These are phyloP conservation scores for Penicillium sp. DNA, from an alignment of 2,329 filamentous ascomycete species.

Conservation along the genomic window DNA sequence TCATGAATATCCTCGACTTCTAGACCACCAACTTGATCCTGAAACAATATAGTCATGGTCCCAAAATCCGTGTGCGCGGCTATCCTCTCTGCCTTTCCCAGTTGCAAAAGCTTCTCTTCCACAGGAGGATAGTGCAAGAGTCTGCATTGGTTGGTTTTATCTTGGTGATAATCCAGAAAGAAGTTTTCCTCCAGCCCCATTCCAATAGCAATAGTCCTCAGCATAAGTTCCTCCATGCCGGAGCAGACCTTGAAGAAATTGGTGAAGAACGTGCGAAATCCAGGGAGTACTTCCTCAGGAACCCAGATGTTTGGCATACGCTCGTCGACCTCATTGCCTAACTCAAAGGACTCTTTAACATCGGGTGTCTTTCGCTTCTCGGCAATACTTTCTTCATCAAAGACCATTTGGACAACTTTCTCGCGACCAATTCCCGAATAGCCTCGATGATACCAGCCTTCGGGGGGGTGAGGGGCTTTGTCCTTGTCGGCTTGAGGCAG, in stretches of 20 bases:
- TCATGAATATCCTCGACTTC: conserved; percentile 8
- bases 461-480: conserved; percentile 5
- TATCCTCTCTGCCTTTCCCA: conserved; percentile 7
- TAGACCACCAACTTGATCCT: conserved; percentile 19
- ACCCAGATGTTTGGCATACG: conserved; percentile 53
- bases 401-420: conserved; percentile 8
- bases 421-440: conserved; percentile 8
- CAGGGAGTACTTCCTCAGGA: conserved; percentile 47
- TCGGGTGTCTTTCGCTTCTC: conserved; percentile 6
- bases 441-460: conserved; percentile 10
- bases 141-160: conserved; percentile 18
- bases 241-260: conserved; percentile 45
- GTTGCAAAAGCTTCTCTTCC: conserved; percentile 2
- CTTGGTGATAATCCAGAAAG: conserved; percentile 1
- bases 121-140: conserved; percentile 19
- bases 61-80: conserved; percentile 21
- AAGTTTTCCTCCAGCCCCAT: not conserved
- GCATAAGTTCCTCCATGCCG: conserved; percentile 33
- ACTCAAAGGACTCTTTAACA: conserved; percentile 45
- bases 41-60: conserved; percentile 21
- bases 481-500: conserved; percentile 5
- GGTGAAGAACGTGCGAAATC: conserved; percentile 42
- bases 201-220: not conserved
- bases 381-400: conserved; percentile 4
- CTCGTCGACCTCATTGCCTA: conserved; percentile 49